A percentile compares a stretch with the other conserved stretches of the same genome.
Evolutionary conservation across 1,284 basidiomycete genomes (phyloP).

Genomic region (Sutorius eximius): DNA sequence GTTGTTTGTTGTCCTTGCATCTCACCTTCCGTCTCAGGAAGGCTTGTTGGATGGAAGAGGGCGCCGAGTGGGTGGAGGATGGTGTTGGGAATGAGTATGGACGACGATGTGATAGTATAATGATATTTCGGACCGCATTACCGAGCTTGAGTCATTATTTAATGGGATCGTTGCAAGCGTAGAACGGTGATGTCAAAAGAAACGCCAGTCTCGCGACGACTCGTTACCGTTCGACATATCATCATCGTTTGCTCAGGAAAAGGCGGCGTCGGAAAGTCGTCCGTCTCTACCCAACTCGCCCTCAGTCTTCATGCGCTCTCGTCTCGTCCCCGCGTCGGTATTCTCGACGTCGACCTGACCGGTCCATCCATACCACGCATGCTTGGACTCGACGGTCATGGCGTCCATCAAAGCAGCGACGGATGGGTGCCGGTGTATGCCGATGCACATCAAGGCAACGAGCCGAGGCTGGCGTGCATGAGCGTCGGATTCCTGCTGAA

Average conservation of each 20-base stretch:
- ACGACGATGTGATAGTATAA: constrained; percentile 2
- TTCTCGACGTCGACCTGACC: constrained; percentile 96
- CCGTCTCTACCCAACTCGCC: constrained; percentile 90
- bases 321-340: constrained; percentile 72
- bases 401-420: constrained; percentile 89
- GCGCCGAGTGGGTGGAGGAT: constrained; percentile 43
- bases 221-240: constrained; percentile 79
- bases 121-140: neutral
- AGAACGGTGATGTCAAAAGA: constrained; percentile 38
- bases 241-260: constrained; percentile 96
- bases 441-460: constrained; percentile 53
- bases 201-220: constrained; percentile 60
- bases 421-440: constrained; percentile 99
- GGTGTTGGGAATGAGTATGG: too few species aligned
- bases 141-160: too few species aligned
- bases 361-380: constrained; percentile 97
- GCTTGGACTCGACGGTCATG: constrained; percentile 87
- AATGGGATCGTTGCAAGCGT: too few species aligned
- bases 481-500: constrained; percentile 94
- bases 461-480: constrained; percentile 86
- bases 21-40: constrained; percentile 53
- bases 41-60: constrained; percentile 71
- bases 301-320: constrained; percentile 77
- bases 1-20: constrained; percentile 61
- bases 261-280: constrained; percentile 98